Percentiles rank a stretch among this genome's conserved stretches.
Conservation (phyloP, 2,329 filamentous ascomycete genomes). For the Monilinia fructicola region DNA sequence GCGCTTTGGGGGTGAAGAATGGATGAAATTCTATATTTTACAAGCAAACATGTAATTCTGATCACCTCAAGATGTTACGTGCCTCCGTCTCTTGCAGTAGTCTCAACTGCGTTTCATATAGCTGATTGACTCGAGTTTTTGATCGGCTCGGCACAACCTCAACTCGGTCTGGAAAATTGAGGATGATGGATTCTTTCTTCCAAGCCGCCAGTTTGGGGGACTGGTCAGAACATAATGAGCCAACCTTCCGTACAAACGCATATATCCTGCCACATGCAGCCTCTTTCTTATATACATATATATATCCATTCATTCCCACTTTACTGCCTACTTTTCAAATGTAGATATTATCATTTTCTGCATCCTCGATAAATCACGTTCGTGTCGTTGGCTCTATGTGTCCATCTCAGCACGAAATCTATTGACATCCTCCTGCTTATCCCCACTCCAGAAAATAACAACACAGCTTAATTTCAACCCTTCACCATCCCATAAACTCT, state of each 20-base stretch:
- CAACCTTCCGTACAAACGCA: background rate
- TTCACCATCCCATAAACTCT: constrained; percentile 45
- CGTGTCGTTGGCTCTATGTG: background rate
- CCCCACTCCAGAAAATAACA: constrained; percentile 10
- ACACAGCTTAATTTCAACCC: constrained; percentile 40
- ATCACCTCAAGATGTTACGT: background rate
- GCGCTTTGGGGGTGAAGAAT: background rate
- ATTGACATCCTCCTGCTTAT: background rate
- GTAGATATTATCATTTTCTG: too few species aligned
- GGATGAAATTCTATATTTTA: background rate
- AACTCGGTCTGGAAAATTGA: background rate
- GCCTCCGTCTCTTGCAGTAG: background rate
- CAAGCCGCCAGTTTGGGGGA: background rate
- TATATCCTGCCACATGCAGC: background rate
- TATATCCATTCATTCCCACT: background rate
- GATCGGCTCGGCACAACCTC: background rate
- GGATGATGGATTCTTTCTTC: background rate
- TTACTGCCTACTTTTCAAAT: background rate
- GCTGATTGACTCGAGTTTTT: background rate
- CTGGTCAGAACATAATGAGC: background rate
- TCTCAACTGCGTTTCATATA: background rate
- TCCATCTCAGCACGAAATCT: background rate
- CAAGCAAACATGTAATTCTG: background rate
- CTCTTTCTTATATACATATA: background rate
- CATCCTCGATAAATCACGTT: background rate